Base-by-base conservation (phyloP, 768 basidiomycete species). In the Rhodotorula kratochvilovae region DNA sequence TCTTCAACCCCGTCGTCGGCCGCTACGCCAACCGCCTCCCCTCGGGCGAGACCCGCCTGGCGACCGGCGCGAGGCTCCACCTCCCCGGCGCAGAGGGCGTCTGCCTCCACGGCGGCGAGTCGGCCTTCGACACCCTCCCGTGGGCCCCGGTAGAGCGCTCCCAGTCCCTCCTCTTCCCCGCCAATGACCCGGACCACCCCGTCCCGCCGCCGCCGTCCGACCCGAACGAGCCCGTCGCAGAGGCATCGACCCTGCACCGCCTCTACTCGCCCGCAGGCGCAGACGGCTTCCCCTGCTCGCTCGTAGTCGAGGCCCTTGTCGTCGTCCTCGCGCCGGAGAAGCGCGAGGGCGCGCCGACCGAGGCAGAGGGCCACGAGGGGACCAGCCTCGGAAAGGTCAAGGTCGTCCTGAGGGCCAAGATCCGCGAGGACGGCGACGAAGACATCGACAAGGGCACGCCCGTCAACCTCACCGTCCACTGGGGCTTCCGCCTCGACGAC, bases 381-480 rank as follows among this genome's bases (percentile, higher is more conserved):
- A 25, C 19, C 25, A 42, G 31, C 23, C 25, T 66, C 10, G 69
- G 73, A 2, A 68, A 50, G 45, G 57, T 71, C 56, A 64, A 66
- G 51, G 61, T 71, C 35, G 67, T 71, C 19, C n/a, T 71, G 23
- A 31, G 73, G 39, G 67, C 70, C 8, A 75, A 63, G 66, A 71
- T 75, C 55, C 56, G 58, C 42, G 67, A 71, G 45, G 73, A 75
- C 23, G 73, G 67, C 16, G 65, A 66, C 29, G 53, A 59, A 27
- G 73, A 33, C 6, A 54, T 59, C 36, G 33, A 55, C 31, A 39
- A 58, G 33, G 73, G 73, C 5, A 75, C 73, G 25, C 74, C 74
- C 3, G 54, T 75, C n/a, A 75, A 75, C 54, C 39, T 72, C n/a
- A 75, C 74, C 1, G 61, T 72, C 2, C 74, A 75, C 60, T 75